Evolutionary conservation across 495 filamentous ascomycete species (phyloP).

Genomic region (Tuber aestivum): DNA sequence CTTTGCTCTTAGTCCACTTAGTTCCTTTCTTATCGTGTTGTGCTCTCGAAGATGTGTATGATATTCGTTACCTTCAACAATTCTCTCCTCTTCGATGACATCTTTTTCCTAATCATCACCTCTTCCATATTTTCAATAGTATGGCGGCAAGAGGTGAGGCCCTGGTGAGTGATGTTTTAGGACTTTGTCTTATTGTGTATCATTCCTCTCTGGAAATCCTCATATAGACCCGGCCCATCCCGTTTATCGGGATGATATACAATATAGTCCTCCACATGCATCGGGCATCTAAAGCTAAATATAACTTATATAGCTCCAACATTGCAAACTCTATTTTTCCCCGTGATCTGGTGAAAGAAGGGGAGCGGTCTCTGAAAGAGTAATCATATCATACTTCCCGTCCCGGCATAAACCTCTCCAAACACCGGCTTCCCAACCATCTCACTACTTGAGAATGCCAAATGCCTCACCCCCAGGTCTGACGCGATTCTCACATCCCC

Average conservation of each 20-base stretch:
- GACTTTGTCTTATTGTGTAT: accelerated
- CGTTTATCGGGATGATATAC: background rate
- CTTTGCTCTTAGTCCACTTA: too few relatives aligned
- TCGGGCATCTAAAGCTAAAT: too few relatives aligned
- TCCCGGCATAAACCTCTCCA: background rate
- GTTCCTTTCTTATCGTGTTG: too few relatives aligned
- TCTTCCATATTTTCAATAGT: too few relatives aligned
- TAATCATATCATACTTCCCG: background rate
- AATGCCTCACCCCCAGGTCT: background rate
- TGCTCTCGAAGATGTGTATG: too few relatives aligned
- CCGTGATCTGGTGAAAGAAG: background rate
- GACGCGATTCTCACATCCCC: background rate
- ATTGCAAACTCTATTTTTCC: background rate
- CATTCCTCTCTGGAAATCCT: background rate
- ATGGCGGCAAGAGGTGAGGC: too few relatives aligned
- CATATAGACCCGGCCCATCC: background rate
- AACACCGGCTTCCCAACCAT: background rate
- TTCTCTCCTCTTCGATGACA: too few relatives aligned
- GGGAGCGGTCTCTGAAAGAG: background rate
- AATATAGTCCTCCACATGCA: background rate
- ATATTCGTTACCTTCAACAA: too few relatives aligned
- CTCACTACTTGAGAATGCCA: background rate
- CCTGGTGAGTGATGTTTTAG: background rate
- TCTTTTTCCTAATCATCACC: too few relatives aligned
- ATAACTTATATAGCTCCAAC: background rate